A percentile compares a stretch with the other conserved stretches of the same genome.
Evolutionary conservation across 768 basidiomycete genomes (phyloP).

Genomic region (Clitopilus passeckerianus): DNA sequence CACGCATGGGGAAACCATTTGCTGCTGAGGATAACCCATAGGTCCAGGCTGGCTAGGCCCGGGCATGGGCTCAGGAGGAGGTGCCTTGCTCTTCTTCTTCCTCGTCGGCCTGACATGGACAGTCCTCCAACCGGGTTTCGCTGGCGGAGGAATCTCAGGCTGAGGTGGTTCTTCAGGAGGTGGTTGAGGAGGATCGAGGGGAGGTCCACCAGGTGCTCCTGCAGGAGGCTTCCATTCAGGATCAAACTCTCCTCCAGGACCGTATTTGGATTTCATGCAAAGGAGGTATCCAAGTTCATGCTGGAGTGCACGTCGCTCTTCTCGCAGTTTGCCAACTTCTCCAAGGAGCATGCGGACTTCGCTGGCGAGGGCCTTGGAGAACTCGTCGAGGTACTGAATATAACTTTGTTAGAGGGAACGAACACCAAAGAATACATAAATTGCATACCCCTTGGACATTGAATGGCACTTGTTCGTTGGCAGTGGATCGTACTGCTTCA

Average conservation of each 20-base stretch:
- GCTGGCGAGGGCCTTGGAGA: constrained; percentile 76
- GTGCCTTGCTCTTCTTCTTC: constrained; percentile 35
- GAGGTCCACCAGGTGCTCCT: constrained; percentile 37
- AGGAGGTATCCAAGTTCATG: constrained; percentile 74
- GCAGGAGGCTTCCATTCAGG: constrained; percentile 66
- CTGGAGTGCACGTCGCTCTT: constrained; percentile 73
- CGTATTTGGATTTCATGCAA: constrained; percentile 68
- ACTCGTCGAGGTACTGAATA: constrained; percentile 76
- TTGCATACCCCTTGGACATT: constrained; percentile 75
- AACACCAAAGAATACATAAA: not conserved
- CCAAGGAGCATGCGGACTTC: constrained; percentile 81
- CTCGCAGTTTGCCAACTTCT: constrained; percentile 80
- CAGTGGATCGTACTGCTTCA: constrained; percentile 62
- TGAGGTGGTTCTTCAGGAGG: constrained; percentile 19
- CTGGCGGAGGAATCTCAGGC: constrained; percentile 34
- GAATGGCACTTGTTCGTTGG: constrained; percentile 73
- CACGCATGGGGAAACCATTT: constrained; percentile 1
- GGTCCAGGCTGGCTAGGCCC: constrained; percentile 11
- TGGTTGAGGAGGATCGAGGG: constrained; percentile 25
- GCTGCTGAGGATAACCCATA: constrained; percentile 6
- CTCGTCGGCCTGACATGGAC: constrained; percentile 40
- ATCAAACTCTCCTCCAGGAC: constrained; percentile 83
- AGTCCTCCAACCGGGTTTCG: constrained; percentile 61
- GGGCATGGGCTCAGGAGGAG: constrained; percentile 24
- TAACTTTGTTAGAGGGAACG: constrained; percentile 2